A percentile compares a stretch with the other conserved stretches of the same genome.
phyloP scores from a whole-genome alignment of 1,139 yeast species.

The Scheffersomyces illinoinensis region DNA sequence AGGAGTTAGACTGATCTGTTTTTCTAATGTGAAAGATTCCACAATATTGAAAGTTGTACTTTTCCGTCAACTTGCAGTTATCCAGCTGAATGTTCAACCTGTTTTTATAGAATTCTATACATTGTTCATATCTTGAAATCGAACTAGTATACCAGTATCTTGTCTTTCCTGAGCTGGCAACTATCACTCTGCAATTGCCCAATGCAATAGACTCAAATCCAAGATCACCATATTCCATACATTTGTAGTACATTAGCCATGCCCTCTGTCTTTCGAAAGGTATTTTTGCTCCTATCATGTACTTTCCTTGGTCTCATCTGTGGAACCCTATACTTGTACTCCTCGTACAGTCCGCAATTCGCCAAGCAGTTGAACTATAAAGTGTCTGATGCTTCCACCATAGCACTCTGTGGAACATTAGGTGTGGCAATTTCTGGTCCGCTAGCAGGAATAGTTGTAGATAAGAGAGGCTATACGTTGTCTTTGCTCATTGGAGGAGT shows the following conservation, averaged over 20 bases:
- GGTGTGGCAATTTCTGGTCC: slow-evolving; percentile 62
- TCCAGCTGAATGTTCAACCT: neutral
- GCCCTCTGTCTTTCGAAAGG: slow-evolving; percentile 30
- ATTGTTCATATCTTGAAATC: no score
- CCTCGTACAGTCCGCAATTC: slow-evolving; percentile 66
- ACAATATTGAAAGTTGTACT: neutral
- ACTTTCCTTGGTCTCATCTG: slow-evolving; percentile 55
- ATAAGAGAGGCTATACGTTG: slow-evolving; percentile 48
- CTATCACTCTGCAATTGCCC: neutral
- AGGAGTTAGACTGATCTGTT: neutral
- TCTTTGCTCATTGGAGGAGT: slow-evolving; percentile 48
- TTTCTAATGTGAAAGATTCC: neutral
- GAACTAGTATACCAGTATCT: neutral
- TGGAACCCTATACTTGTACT: slow-evolving; percentile 61
- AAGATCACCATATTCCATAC: neutral
- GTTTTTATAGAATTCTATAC: neutral
- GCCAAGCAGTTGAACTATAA: slow-evolving; percentile 51
- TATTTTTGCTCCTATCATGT: slow-evolving; percentile 43
- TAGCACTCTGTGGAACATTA: slow-evolving; percentile 60
- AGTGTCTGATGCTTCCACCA: slow-evolving; percentile 55
- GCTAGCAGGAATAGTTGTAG: slow-evolving; percentile 60
- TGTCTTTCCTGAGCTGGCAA: neutral
- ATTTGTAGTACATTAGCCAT: slow-evolving; percentile 5
- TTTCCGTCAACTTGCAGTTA: neutral
- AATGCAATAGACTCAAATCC: neutral